Evolutionary conservation across 306 rosid species (phyloP), one percentile per base, ranked within the genome.

Genomic region (Sophora flavescens): DNA sequence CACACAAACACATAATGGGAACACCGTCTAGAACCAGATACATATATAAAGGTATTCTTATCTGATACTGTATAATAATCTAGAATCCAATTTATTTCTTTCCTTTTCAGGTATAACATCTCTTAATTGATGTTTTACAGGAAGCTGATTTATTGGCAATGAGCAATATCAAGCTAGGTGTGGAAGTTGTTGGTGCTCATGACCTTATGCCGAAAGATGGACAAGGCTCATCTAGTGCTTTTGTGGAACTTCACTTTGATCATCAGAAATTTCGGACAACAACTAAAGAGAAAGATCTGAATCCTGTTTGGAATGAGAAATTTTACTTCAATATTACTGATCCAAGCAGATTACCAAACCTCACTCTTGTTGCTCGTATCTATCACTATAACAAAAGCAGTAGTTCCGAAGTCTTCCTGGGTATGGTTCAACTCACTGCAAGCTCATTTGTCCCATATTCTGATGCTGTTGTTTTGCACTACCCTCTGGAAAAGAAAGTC

Each of bases 181-280:
- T 95, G 60, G 93, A 95, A 73, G 98, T 95, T 74, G 87, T 84
- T 54, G 83, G 86, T 51, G 97, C 99, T 50, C 89, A 90, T 77
- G 97, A 87, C 68, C 99, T 92, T 78, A 75, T 90, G 81, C 93
- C 93, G 53, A 92, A 84, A 88, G 99, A 95, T 80, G 99, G 96
- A 38, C 86, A 91, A 69, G 96, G 95, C 60, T 83, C 92, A 12
- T 70, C 72, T 57, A 84, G 52, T 59, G 73, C 91, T 74, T 89
- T 68, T 71, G 99, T 95, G 18, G 99, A 95, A 83, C 96, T 95
- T 72, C 89, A 84, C 62, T 95, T 95, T 67, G 97, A 91, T 82
- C 84, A 81, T 62, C 96, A 81, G 81, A 92, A 73, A 83, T 86
- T 80, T 41, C 91, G 88, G 53, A 89, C 97, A 28, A 81, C 91